A percentile compares a stretch with the other conserved stretches of the same genome.
phyloP scores from a whole-genome alignment of 257 asterid genomes.

The Forsythia viridissima region DNA sequence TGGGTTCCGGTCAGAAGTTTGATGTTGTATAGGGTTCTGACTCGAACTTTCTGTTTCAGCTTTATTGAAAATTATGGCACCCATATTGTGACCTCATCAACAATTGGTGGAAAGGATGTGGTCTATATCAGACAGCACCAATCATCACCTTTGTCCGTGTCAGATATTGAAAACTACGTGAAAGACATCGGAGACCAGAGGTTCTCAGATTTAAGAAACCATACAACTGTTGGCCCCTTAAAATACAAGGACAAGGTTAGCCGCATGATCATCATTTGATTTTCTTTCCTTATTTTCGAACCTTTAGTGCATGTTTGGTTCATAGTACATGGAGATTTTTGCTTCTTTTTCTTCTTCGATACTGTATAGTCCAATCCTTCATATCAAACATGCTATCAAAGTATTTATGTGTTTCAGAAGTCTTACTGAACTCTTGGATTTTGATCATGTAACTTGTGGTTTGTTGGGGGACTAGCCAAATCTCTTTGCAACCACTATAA shows the following conservation, averaged over 20 bases:
- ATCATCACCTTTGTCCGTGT: slow-evolving; percentile 73
- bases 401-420: not conserved
- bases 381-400: not conserved
- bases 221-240: slow-evolving; percentile 64
- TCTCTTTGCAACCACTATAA: not conserved
- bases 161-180: slow-evolving; percentile 80
- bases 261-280: slow-evolving; percentile 5
- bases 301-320: not conserved
- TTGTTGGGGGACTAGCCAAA: not conserved
- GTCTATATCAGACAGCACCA: slow-evolving; percentile 89
- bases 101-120: slow-evolving; percentile 90
- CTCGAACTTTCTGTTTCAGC: slow-evolving; percentile 52
- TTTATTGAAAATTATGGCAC: slow-evolving; percentile 96
- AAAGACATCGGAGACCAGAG: slow-evolving; percentile 91
- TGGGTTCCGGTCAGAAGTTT: not conserved
- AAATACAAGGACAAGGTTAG: slow-evolving; percentile 98
- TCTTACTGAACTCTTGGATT: not conserved
- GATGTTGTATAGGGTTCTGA: slow-evolving; percentile 26
- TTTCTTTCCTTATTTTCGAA: not conserved
- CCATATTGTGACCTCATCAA: slow-evolving; percentile 89
- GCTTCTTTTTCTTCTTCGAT: not conserved
- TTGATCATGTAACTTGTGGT: not conserved
- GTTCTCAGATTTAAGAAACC: slow-evolving; percentile 73
- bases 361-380: not conserved
- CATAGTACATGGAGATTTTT: not conserved